Base-by-base conservation (phyloP, 371 early-diverging fungal genomes). In the Phascolomyces articulosus region DNA sequence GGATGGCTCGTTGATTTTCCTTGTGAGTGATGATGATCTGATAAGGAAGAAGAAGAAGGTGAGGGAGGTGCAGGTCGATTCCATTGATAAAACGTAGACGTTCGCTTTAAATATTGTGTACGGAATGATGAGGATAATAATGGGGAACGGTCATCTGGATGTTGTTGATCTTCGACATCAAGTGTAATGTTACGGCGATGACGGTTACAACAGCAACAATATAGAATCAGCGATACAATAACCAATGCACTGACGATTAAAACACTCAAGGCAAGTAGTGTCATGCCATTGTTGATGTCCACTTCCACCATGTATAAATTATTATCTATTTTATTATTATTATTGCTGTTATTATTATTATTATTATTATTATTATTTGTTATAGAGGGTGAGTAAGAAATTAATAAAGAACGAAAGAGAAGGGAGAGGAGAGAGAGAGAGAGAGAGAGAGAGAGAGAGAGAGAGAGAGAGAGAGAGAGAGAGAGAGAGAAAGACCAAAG, bases 41-140 rank as follows among this genome's bases (percentile, higher is more conserved):
- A 44, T 44, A 44, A 44, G 44, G 66, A 55, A 29, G 66, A 55
- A 3, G 61, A 38, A 7, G 60, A 59, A 1, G 60, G 53, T 11
- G 60, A 31, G 7, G 51, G 21, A 10, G 65, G 65, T 40, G 53
- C 58, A 31, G 64, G 60, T 26, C 64, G 63, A 40, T 68, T 68
- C 64, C 64, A 68, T 38, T 64, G 64, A 48, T 68, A 68, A 51
- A 60, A 68, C 4, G 64, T 68, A 2, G 68, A 48, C 8, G 68
- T 62, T 4, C 68, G 55, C 54, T 60, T 56, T 15, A 63, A 21
- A 29, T 67, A 67, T 7, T 58, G 55, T 23, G 51, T 6, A 24
- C 51, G 51, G 15, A 51, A 51, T 10, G 51, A 24, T 23, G 51
- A 23, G 3, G 63, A 48, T 40, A 60, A 49, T 28, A 24, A 58